Evolutionary conservation across 2,329 filamentous ascomycete genomes (phyloP).

Genomic region (Spiromastix sp.): DNA sequence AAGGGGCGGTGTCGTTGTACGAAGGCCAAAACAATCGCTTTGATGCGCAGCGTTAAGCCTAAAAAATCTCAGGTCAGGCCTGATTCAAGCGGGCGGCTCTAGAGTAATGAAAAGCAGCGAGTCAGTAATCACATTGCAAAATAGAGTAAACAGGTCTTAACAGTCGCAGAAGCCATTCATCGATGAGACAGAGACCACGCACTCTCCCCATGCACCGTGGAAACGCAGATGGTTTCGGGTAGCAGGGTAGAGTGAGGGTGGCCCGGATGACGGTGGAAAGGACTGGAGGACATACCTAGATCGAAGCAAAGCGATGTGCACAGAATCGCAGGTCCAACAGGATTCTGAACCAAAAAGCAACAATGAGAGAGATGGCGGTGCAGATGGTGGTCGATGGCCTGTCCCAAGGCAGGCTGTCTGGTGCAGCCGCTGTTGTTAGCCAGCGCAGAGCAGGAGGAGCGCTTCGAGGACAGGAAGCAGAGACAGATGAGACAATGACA

Average conservation of each 20-base stretch:
- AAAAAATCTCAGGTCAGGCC: background rate
- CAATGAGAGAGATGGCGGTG: constrained; percentile 5
- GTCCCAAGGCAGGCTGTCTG: constrained; percentile 1
- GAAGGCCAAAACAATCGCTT: constrained; percentile 1
- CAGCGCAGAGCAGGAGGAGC: background rate
- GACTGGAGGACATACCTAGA: constrained; percentile 8
- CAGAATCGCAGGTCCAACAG: constrained; percentile 6
- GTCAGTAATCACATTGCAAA: background rate
- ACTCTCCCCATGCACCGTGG: background rate
- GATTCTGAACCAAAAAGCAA: constrained; percentile 3
- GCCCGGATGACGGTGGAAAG: constrained; percentile 25
- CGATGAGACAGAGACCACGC: background rate
- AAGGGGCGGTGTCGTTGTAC: background rate
- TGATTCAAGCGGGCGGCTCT: too few species aligned
- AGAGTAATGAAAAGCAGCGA: too few species aligned
- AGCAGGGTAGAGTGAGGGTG: constrained; percentile 20
- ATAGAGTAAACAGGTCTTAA: background rate
- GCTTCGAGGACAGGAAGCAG: background rate
- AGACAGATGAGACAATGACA: background rate
- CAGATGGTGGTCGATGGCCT: constrained; percentile 5
- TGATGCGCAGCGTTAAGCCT: background rate
- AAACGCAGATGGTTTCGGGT: background rate
- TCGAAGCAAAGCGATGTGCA: constrained; percentile 1
- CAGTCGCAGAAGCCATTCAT: background rate
- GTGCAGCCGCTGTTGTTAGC: constrained; percentile 5